These are phyloP conservation scores for Phytophthora rubi DNA, from an alignment of 352 stramenopile genomes.

Conservation along the genomic window DNA sequence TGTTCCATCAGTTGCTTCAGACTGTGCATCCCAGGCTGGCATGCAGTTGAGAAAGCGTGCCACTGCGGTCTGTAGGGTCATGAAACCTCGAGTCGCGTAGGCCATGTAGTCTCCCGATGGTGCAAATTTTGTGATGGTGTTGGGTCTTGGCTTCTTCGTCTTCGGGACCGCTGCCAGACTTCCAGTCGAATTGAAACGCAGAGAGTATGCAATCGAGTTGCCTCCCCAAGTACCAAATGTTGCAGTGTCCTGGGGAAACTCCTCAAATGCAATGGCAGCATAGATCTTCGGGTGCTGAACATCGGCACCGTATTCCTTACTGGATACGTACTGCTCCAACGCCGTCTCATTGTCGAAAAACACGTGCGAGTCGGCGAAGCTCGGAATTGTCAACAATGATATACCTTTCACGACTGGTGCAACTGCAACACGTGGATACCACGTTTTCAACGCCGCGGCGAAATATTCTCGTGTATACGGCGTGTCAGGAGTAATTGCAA, in stretches of 20 bases:
- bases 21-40: constrained; percentile 51
- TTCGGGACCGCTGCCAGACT: constrained; percentile 52
- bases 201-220: constrained; percentile 59
- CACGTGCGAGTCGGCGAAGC: constrained; percentile 59
- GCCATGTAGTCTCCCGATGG: constrained; percentile 31
- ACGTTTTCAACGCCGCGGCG: constrained; percentile 44
- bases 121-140: constrained; percentile 21
- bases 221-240: constrained; percentile 46
- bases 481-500: constrained; percentile 75
- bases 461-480: constrained; percentile 77
- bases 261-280: constrained; percentile 65
- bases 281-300: constrained; percentile 69
- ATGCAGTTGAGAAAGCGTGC: constrained; percentile 73
- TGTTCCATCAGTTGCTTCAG: constrained; percentile 33
- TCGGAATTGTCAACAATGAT: constrained; percentile 55
- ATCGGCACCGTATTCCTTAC: constrained; percentile 55
- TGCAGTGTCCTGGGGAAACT: constrained; percentile 42
- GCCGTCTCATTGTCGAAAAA: constrained; percentile 64
- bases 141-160: constrained; percentile 39
- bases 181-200: constrained; percentile 74
- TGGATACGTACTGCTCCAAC: constrained; percentile 62
- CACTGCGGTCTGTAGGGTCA: constrained; percentile 77
- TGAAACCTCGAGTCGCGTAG: constrained; percentile 72
- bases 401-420: constrained; percentile 43
- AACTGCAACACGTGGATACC: constrained; percentile 69